Base-by-base conservation (phyloP, 352 stramenopile species). In the Globisporangium cederbergense region DNA sequence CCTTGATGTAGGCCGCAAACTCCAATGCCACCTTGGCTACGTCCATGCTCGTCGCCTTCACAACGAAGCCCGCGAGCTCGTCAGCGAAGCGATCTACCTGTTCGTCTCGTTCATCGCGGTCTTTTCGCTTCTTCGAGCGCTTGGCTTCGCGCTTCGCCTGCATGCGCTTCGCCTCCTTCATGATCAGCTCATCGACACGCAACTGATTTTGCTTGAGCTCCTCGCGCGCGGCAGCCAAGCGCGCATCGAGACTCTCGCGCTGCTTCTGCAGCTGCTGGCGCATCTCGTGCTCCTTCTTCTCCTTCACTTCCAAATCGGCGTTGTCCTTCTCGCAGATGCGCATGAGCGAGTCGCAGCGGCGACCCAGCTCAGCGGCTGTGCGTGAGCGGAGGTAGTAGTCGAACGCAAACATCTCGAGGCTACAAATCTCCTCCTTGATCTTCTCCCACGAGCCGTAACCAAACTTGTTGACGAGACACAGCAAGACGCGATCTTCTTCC, bases 361-460 rank as follows among this genome's bases (percentile, higher is more conserved):
- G 96, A 34, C 98, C 95, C 42, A 99, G 97, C 70, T 99, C 97
- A 6, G 86, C 85, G 1, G 95, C 89, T 14, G 90, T 98, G 47
- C 97, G 86, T 11, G 93, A 98, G 43, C 98, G 98, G 73, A 99
- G 97, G 73, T 98, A 99, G 84, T 98, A 99, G 67, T 99, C 96
- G 54, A 99, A 99, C 16, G 96, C 85, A 70, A 99, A 99, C 75
- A 87, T 80, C 55, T 93, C 83, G 40, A 92, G 76, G 22, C 83
- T 81, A 58, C 88, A 89, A 34, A 99, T 98, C 75, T 99, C 96
- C 50, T 98, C 88, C 59, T 98, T 97, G 71, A 99, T 99, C 51
- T 93, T 87, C 68, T 99, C 97, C 80, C 96, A 98, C 28, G 93
- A 91, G 42, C 97, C 97, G 67, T 99, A 99, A 3, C 97, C 97